Evolutionary conservation across 2,329 filamentous ascomycete genomes (phyloP).

Genomic region (Colletotrichum australisinense): DNA sequence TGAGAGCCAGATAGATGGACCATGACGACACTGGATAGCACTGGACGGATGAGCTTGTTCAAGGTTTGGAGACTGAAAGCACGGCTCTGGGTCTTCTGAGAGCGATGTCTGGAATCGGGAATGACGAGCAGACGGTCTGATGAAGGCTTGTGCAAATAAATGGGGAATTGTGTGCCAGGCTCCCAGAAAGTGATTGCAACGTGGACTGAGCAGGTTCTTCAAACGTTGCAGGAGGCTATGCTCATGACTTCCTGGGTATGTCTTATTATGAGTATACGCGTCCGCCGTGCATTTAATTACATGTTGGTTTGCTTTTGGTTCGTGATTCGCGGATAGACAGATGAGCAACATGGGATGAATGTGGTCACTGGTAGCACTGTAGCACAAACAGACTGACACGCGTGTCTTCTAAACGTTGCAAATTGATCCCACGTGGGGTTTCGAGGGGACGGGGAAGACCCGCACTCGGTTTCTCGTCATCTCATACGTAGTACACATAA

Average conservation of each 20-base stretch:
- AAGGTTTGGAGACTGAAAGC: background rate
- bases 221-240: background rate
- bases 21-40: constrained; percentile 20
- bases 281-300: background rate
- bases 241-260: background rate
- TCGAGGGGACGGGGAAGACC: background rate
- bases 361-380: background rate
- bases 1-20: background rate
- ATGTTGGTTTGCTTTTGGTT: background rate
- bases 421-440: background rate
- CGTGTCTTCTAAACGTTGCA: background rate
- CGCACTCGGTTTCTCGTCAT: background rate
- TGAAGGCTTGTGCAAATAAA: background rate
- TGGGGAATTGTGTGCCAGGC: background rate
- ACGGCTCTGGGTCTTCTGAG: background rate
- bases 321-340: background rate
- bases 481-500: background rate
- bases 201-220: background rate
- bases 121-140: background rate
- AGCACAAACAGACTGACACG: background rate
- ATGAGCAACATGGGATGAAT: background rate
- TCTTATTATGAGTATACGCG: background rate
- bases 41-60: background rate
- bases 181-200: background rate
- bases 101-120: background rate